Evolutionary conservation across 73 alveolate species (phyloP).

Genomic region (Symbiodinium pilosum): DNA sequence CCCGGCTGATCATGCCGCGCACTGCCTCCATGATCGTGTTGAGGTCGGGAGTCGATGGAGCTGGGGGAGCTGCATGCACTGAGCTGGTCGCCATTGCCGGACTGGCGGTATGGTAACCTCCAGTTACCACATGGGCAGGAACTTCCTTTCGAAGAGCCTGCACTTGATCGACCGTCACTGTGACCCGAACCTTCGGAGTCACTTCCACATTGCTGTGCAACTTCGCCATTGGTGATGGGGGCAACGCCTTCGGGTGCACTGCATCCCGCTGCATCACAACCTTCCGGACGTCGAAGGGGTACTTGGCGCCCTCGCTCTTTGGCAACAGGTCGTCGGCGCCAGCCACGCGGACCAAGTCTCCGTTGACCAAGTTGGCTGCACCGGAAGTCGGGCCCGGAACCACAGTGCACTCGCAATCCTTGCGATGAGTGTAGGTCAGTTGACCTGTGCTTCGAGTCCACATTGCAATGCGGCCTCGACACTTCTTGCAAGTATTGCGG

Average conservation of each 20-base stretch:
- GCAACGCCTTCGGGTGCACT: not conserved
- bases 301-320: not conserved
- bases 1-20: not conserved
- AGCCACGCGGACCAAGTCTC: not conserved
- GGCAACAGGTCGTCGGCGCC: not conserved
- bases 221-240: not conserved
- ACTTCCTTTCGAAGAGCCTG: not conserved
- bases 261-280: not conserved
- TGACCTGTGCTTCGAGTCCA: not conserved
- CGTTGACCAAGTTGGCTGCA: not conserved
- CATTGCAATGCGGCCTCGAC: not conserved
- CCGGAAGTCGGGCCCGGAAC: not conserved
- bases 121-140: not conserved
- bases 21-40: not conserved
- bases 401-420: not conserved
- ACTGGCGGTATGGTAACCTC: not conserved
- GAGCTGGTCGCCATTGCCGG: too few relatives aligned
- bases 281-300: not conserved
- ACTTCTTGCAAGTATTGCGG: not conserved
- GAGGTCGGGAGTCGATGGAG: not conserved
- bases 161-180: not conserved
- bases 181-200: not conserved
- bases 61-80: too few relatives aligned
- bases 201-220: not conserved
- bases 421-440: not conserved